A percentile compares a stretch with the other conserved stretches of the same genome.
These are phyloP conservation scores for Thamnidium elegans DNA, from an alignment of 192 early-diverging fungal species.

Conservation along the genomic window DNA sequence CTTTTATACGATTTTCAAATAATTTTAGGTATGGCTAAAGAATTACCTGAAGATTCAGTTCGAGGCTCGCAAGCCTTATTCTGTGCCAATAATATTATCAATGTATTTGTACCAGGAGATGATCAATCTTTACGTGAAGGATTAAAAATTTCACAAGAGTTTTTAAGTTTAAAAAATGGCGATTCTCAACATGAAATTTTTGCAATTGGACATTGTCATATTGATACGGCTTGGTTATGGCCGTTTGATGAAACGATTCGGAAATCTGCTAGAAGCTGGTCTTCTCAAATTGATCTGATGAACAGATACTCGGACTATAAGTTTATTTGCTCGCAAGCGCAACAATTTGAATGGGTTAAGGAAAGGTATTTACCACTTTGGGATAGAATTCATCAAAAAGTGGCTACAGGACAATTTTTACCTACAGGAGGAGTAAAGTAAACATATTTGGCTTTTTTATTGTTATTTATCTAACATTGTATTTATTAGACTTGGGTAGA, in stretches of 20 bases:
- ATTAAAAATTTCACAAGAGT: slow-evolving; percentile 54
- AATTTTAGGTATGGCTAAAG: slow-evolving; percentile 66
- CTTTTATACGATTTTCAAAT: slow-evolving; percentile 78
- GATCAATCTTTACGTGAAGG: slow-evolving; percentile 41
- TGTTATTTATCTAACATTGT: not conserved
- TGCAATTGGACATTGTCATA: slow-evolving; percentile 94
- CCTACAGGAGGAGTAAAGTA: slow-evolving; percentile 75
- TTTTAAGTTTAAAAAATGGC: slow-evolving; percentile 63
- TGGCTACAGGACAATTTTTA: slow-evolving; percentile 76
- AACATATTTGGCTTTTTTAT: not conserved
- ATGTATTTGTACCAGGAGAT: slow-evolving; percentile 59
- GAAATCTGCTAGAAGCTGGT: slow-evolving; percentile 86
- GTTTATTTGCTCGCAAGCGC: slow-evolving; percentile 95
- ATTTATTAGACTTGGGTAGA: slow-evolving; percentile 83
- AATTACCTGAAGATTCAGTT: slow-evolving; percentile 66
- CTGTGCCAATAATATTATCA: slow-evolving; percentile 78
- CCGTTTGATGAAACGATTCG: slow-evolving; percentile 97
- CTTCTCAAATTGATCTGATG: slow-evolving; percentile 76
- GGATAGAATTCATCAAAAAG: slow-evolving; percentile 66
- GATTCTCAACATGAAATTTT: slow-evolving; percentile 71
- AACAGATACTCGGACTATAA: slow-evolving; percentile 86
- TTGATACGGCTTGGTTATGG: slow-evolving; percentile 52
- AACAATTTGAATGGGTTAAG: slow-evolving; percentile 94
- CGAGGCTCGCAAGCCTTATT: slow-evolving; percentile 78
- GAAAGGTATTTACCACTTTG: slow-evolving; percentile 83